Conservation (phyloP, 257 asterid species). For the Paulownia fortunei region DNA sequence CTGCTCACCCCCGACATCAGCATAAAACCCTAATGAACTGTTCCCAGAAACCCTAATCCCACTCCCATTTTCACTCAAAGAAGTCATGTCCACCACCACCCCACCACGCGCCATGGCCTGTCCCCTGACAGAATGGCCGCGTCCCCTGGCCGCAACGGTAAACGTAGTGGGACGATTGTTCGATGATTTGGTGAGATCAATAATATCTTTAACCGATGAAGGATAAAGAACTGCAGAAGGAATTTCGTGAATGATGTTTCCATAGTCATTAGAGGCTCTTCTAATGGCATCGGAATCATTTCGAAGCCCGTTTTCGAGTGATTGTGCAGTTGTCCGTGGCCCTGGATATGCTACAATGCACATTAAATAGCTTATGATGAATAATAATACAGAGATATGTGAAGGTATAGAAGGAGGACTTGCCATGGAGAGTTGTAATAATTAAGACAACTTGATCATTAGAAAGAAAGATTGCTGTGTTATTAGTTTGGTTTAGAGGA, state of each 20-base stretch:
- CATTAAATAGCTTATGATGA: conserved; percentile 39
- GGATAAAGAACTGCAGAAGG: conserved; percentile 67
- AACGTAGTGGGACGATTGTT: conserved; percentile 42
- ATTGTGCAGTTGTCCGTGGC: conserved; percentile 5
- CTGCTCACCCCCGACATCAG: conserved; percentile 70
- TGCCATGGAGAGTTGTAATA: conserved; percentile 34
- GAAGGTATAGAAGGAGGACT: conserved; percentile 4
- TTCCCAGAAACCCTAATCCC: conserved; percentile 46
- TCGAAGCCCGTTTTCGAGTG: conserved; percentile 34
- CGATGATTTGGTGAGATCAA: conserved; percentile 49
- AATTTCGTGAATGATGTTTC: conserved; percentile 50
- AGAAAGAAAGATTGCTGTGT: too few relatives aligned
- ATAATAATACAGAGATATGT: conserved; percentile 15
- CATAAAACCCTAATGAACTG: conserved; percentile 46
- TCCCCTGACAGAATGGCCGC: conserved; percentile 72
- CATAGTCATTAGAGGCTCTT: conserved; percentile 62
- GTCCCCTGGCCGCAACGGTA: conserved; percentile 62
- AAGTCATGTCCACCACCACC: conserved; percentile 60
- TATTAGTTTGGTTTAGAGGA: too few relatives aligned
- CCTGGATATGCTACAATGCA: not conserved
- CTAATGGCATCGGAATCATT: conserved; percentile 40
- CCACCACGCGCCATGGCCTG: conserved; percentile 76
- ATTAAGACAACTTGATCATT: too few relatives aligned
- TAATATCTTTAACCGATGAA: conserved; percentile 45
- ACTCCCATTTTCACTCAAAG: conserved; percentile 19